Evolutionary conservation across 805 yeast species (phyloP), one percentile per base, ranked within the genome.

Genomic region (Saturnispora bothae): DNA sequence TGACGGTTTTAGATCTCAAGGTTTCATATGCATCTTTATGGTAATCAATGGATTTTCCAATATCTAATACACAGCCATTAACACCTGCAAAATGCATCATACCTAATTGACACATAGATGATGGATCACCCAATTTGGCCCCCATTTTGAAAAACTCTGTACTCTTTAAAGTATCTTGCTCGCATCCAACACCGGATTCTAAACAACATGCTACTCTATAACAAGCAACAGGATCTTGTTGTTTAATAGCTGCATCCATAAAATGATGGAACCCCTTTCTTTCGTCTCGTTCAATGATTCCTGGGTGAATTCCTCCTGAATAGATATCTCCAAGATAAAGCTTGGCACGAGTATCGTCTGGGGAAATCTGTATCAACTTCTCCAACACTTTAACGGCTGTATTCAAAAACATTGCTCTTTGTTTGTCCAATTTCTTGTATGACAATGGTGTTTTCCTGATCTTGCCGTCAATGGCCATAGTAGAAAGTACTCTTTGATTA

Each of bases 31-130:
- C 60, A 21, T 40, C 45, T 33, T 47, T 47, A 38, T 56, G 57
- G 52, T 59, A 54, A 17, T 48, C 30, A 17, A 56, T 32, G 1
- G 61, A 51, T 38, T 48, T 45, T 19, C 43, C 23, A 35, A 57
- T 50, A 40, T 56, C 56, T 27, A 53, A 44, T 4, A 48, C 34
- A 28, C 52, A 50, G 4, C 57, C 60, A 44, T 50, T 53, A n/a
- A 50, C 52, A 8, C 62, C 62, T 14, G 71, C 65, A 14, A 78
- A 61, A 46, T 69, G 64, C 33, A 77, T 65, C 72, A 77, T 70
- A 5, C 86, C 92, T 14, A 81, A 58, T 55, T 80, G 78, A 59
- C 78, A 80, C 83, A 80, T 78, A 17, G 85, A 76, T 12, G 76
- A 68, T 3, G 70, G 72, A 45, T 71, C 74, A 4, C 79, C 80